A percentile compares a stretch with the other conserved stretches of the same genome.
These are phyloP conservation scores for Nicotiana obtusifolia DNA, from an alignment of 257 asterid species.

Conservation along the genomic window DNA sequence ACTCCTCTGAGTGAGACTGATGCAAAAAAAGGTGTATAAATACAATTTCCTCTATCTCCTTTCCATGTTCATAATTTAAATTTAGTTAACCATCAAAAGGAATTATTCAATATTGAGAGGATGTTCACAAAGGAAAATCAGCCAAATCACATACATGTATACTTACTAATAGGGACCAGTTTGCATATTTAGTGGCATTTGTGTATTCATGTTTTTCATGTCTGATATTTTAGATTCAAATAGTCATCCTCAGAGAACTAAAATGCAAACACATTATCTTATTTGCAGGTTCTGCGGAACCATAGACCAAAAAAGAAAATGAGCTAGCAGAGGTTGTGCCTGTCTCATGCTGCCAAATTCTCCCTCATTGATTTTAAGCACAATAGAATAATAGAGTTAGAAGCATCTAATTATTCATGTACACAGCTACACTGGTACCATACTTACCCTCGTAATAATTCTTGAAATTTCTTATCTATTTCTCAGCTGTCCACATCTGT, in stretches of 20 bases:
- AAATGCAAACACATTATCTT: background rate
- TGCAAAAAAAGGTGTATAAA: conserved; percentile 25
- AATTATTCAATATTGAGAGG: background rate
- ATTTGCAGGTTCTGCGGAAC: background rate
- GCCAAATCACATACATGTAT: background rate
- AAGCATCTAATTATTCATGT: conserved; percentile 9
- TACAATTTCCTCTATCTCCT: background rate
- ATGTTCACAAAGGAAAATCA: background rate
- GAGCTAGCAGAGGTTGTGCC: background rate
- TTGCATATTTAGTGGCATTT: background rate
- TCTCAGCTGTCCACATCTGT: background rate
- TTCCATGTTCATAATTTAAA: background rate
- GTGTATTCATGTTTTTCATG: background rate
- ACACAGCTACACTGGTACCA: background rate
- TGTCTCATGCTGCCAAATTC: background rate
- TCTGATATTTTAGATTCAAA: background rate
- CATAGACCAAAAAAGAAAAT: background rate
- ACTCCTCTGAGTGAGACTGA: conserved; percentile 51
- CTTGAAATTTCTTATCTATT: background rate
- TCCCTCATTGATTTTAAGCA: background rate
- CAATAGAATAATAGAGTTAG: background rate
- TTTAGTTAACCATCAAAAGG: background rate
- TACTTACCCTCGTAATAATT: conserved; percentile 2
- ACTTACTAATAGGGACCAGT: background rate
- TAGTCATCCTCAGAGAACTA: background rate